Base-by-base conservation (phyloP, 306 rosid genomes). In the Macrotyloma uniflorum region DNA sequence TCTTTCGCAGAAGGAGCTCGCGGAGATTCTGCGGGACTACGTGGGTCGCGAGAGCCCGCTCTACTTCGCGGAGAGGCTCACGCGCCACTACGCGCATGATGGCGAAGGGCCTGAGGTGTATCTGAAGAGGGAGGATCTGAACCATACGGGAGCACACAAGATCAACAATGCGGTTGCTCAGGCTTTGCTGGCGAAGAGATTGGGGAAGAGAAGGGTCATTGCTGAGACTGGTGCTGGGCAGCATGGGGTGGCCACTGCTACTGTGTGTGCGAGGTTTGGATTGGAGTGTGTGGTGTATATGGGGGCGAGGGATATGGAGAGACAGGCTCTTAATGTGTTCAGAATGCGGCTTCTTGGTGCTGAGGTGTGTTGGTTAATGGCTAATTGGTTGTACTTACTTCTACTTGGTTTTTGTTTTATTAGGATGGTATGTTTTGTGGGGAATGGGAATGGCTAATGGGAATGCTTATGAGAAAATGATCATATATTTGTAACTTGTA, bases 181-280 rank as follows among this genome's bases (percentile, higher is more conserved):
- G 69, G 98, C 98, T 49, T 67, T 94, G 82, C 94, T 94, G 74
- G 97, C 98, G 6, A 91, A 89, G 87, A 83, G 83, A 26, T 79
- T 91, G 88, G 94, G 97, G 46, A 94, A 94, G 81, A 84, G 84
- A 19, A 90, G 97, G 22, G 90, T 94, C 49, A 89, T 94, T 75
- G 97, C 98, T 53, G 98, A 94, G 71, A 94, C 98, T 45, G 98
- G 98, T 40, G 97, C 97, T 0, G 98, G 98, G 32, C 98, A 94
- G 78, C 98, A 94, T 66, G 98, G 98, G n/a, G 97, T 94, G 68
- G 98, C 98, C 45, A 89, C 98, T 40, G 97, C 98, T 6, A 94
- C 97, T 10, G 98, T 91, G 8, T 94, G 96, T 59, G 98, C 98
- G 36, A 70, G 98, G 74, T 90, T 94, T 82, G 98, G 96, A 11